These are phyloP conservation scores for Pestalotiopsis sp. DNA, from an alignment of 2,329 filamentous ascomycete genomes.

Conservation along the genomic window DNA sequence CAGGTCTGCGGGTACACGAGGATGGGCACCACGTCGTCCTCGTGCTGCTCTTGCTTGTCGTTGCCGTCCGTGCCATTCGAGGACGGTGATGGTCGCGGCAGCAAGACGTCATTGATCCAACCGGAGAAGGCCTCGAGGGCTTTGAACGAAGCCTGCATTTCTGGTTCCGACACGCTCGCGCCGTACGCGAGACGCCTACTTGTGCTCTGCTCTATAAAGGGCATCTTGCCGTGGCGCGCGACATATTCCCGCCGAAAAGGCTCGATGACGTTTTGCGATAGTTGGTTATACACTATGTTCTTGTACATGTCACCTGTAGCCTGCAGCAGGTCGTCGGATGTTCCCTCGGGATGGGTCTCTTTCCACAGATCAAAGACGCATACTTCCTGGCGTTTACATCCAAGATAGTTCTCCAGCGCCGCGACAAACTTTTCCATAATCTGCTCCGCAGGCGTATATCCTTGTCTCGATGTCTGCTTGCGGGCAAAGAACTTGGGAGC, in stretches of 20 bases:
- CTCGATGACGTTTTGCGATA: slow-evolving; percentile 14
- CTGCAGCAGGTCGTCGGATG: slow-evolving; percentile 15
- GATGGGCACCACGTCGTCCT: slow-evolving; percentile 12
- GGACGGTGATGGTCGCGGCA: slow-evolving; percentile 12
- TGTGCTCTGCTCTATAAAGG: slow-evolving; percentile 21
- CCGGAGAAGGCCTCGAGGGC: slow-evolving; percentile 14
- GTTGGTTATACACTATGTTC: slow-evolving; percentile 18
- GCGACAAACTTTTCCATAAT: slow-evolving; percentile 18
- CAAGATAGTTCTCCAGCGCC: slow-evolving; percentile 15
- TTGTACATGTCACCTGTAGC: slow-evolving; percentile 20
- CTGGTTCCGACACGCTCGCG: slow-evolving; percentile 1
- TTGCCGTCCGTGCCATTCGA: no score
- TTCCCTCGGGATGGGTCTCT: slow-evolving; percentile 13
- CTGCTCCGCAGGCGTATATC: slow-evolving; percentile 7
- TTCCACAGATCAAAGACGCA: slow-evolving; percentile 21
- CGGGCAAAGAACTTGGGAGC: slow-evolving; percentile 20
- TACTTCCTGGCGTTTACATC: slow-evolving; percentile 16
- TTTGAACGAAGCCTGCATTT: slow-evolving; percentile 9
- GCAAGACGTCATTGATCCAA: slow-evolving; percentile 19
- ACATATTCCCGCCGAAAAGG: slow-evolving; percentile 17
- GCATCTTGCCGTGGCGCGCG: slow-evolving; percentile 6
- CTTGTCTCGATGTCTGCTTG: neutral
- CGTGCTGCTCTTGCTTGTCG: neutral
- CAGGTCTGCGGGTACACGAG: slow-evolving; percentile 22
- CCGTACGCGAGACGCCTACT: slow-evolving; percentile 20